Conservation (phyloP, 805 yeast genomes). For the Metschnikowia picachoensis region DNA sequence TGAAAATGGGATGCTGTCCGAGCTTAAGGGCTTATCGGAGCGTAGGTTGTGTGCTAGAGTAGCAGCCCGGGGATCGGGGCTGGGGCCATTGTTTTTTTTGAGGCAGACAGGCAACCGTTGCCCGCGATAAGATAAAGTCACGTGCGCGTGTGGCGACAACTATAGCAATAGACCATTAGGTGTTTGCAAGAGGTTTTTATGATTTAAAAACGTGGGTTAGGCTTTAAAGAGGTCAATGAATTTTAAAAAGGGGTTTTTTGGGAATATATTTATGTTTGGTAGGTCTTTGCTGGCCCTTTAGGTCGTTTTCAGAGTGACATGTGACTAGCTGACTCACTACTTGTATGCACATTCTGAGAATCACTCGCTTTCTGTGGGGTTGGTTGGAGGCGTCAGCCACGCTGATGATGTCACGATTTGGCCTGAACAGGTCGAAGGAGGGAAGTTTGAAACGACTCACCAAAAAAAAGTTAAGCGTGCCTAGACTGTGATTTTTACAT, state of each 20-base stretch:
- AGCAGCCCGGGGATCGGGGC: conserved; percentile 5
- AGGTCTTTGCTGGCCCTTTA: no score
- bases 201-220: background rate
- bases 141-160: conserved; percentile 7
- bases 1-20: background rate
- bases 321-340: no score
- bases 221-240: no score
- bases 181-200: background rate
- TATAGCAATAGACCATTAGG: background rate
- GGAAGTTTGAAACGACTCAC: background rate
- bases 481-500: no score
- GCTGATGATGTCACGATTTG: background rate
- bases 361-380: no score
- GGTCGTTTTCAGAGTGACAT: no score
- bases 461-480: no score
- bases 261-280: no score
- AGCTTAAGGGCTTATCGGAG: background rate
- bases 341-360: no score
- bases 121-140: conserved; percentile 20
- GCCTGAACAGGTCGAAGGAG: background rate
- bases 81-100: conserved; percentile 1
- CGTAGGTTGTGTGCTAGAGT: background rate
- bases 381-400: no score
- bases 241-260: no score
- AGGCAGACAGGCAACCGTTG: background rate